Evolutionary conservation across 352 stramenopile species (phyloP).

Genomic region (Phytophthora sp.): DNA sequence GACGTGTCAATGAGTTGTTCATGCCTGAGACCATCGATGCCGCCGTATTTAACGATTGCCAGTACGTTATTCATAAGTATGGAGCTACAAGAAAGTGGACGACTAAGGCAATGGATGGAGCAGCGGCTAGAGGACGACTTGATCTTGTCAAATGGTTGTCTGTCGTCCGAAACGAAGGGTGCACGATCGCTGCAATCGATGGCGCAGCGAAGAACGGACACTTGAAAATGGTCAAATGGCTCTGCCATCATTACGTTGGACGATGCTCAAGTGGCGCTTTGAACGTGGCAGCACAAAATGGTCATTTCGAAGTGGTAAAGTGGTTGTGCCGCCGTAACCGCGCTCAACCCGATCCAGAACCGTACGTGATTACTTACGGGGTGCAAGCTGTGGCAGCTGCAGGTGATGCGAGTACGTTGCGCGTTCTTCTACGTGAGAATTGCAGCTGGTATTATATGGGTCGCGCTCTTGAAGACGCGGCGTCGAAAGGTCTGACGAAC

Average conservation of each 20-base stretch:
- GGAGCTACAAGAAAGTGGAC: constrained; percentile 29
- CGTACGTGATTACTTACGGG: constrained; percentile 23
- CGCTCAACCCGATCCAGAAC: background rate
- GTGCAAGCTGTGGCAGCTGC: constrained; percentile 21
- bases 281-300: constrained; percentile 27
- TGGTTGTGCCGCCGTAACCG: constrained; percentile 28
- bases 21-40: constrained; percentile 30
- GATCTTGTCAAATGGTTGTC: constrained; percentile 34
- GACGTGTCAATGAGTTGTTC: constrained; percentile 20
- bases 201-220: constrained; percentile 28
- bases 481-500: constrained; percentile 10
- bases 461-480: constrained; percentile 24
- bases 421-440: constrained; percentile 19
- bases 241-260: constrained; percentile 23
- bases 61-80: constrained; percentile 16
- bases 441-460: constrained; percentile 28
- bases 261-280: constrained; percentile 31
- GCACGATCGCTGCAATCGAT: constrained; percentile 28
- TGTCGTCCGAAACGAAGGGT: constrained; percentile 31
- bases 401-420: constrained; percentile 19
- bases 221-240: constrained; percentile 32
- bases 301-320: constrained; percentile 31
- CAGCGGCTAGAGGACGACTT: constrained; percentile 26
- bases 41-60: constrained; percentile 33
- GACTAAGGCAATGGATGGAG: constrained; percentile 24